Conservation (phyloP, 2,329 filamentous ascomycete genomes). For the Aureobasidium leucospermi region DNA sequence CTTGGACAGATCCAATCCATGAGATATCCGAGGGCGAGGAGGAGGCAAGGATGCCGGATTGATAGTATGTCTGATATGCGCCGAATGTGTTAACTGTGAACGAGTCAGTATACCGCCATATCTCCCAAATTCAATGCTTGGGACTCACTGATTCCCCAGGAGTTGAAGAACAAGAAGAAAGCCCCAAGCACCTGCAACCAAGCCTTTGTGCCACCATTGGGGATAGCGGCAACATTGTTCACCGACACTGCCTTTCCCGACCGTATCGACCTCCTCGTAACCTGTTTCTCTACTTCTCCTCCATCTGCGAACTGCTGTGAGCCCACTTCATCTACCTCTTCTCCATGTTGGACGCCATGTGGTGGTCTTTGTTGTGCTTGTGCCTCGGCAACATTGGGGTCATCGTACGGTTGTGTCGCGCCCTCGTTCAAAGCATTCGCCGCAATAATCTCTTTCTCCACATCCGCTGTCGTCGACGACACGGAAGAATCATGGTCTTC, state of each 20-base stretch:
- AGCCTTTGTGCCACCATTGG: slow-evolving; percentile 38
- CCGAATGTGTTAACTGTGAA: slow-evolving; percentile 41
- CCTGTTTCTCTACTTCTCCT: slow-evolving; percentile 5
- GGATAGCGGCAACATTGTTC: slow-evolving; percentile 36
- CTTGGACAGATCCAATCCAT: slow-evolving; percentile 44
- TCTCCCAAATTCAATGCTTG: not conserved
- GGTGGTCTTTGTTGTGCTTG: not conserved
- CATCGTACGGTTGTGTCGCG: not conserved
- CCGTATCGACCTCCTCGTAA: slow-evolving; percentile 13
- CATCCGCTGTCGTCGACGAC: not conserved
- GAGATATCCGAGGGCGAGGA: slow-evolving; percentile 38
- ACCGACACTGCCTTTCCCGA: slow-evolving; percentile 29
- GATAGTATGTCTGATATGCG: slow-evolving; percentile 43
- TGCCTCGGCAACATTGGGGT: not conserved
- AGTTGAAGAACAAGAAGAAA: slow-evolving; percentile 43
- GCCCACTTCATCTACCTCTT: slow-evolving; percentile 15
- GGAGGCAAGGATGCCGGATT: slow-evolving; percentile 32
- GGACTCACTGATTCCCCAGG: slow-evolving; percentile 26
- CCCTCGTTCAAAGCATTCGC: slow-evolving; percentile 6
- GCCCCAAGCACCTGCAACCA: slow-evolving; percentile 42
- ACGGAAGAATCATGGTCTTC: not conserved
- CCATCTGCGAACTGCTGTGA: not conserved
- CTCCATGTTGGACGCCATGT: not conserved
- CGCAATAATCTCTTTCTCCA: slow-evolving; percentile 1
- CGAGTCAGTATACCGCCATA: slow-evolving; percentile 8